These are phyloP conservation scores for Daldinia childiae DNA, from an alignment of 495 filamentous ascomycete genomes.

Conservation along the genomic window DNA sequence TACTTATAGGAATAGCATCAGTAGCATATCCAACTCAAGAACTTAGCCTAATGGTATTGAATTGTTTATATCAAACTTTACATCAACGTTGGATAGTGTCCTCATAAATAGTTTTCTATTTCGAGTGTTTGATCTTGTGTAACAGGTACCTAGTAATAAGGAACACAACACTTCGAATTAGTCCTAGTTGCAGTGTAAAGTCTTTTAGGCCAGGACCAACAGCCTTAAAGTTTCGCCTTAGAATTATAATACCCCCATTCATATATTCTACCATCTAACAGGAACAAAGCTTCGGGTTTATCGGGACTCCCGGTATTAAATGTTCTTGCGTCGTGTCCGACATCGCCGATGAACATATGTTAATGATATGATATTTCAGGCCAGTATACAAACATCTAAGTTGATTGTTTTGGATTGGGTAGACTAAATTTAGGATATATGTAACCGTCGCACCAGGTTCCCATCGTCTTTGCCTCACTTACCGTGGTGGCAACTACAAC, in stretches of 20 bases:
- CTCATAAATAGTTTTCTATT: background rate
- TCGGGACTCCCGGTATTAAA: background rate
- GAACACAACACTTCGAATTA: background rate
- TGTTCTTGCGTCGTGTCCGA: background rate
- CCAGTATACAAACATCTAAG: background rate
- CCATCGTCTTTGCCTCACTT: background rate
- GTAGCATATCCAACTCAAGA: background rate
- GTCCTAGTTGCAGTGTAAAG: background rate
- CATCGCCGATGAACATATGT: background rate
- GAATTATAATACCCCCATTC: background rate
- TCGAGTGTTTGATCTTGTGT: background rate
- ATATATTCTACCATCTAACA: background rate
- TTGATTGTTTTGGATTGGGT: background rate
- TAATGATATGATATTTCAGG: background rate
- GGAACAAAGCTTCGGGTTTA: background rate
- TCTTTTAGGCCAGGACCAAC: background rate
- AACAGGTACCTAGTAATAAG: too few relatives aligned
- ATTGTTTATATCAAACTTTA: background rate
- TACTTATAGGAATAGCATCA: background rate
- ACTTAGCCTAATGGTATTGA: background rate
- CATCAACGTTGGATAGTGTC: background rate
- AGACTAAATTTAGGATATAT: background rate
- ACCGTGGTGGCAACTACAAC: background rate
- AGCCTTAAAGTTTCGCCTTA: background rate
- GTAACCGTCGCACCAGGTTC: background rate